Evolutionary conservation across 257 asterid species (phyloP).

Genomic region (Solanum paucissectum): DNA sequence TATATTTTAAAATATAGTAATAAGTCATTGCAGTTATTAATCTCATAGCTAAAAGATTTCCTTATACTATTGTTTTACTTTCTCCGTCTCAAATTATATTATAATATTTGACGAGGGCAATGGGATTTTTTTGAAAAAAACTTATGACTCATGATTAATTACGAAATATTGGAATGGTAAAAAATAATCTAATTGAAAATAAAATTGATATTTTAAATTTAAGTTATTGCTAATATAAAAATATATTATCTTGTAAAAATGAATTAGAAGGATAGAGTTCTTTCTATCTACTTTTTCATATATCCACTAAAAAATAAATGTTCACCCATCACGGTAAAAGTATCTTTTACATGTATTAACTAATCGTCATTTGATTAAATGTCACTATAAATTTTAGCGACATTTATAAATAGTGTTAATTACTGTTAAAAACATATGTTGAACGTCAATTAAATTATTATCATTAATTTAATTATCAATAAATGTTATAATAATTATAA

Average conservation of each 20-base stretch:
- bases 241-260: neutral
- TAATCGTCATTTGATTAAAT: no score
- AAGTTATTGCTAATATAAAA: neutral
- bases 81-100: no score
- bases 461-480: no score
- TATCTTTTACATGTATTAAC: no score
- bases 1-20: neutral
- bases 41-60: neutral
- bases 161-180: neutral
- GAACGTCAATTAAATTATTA: no score
- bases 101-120: neutral
- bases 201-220: neutral
- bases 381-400: rapidly evolving
- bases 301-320: neutral
- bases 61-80: no score
- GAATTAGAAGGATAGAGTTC: neutral
- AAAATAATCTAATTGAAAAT: neutral
- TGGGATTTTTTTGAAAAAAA: rapidly evolving
- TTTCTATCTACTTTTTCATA: no score
- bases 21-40: neutral
- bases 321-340: neutral
- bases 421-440: no score
- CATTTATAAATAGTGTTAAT: no score
- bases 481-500: neutral
- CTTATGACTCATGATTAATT: neutral